phyloP scores from a whole-genome alignment of 2,329 filamentous ascomycete species.

The Fonsecaea monophora region DNA sequence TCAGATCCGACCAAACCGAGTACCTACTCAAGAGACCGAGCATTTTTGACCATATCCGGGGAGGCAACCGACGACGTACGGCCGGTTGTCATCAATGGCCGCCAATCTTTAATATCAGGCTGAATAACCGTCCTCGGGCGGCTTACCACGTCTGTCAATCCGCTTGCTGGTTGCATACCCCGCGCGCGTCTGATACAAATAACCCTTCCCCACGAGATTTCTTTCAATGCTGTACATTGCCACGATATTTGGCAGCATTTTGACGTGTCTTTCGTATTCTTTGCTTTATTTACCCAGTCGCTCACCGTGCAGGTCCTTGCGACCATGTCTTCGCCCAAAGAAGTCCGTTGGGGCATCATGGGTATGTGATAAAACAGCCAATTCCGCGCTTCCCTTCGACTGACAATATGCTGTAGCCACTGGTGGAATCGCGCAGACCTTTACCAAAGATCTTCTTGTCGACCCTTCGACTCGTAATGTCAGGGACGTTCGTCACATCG shows the following conservation, averaged over 20 bases:
- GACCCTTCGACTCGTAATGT: slow-evolving; percentile 74
- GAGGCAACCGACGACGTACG: background rate
- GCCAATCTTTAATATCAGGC: slow-evolving; percentile 26
- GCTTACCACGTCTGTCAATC: slow-evolving; percentile 13
- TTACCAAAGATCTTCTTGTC: slow-evolving; percentile 78
- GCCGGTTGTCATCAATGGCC: background rate
- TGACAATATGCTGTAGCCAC: slow-evolving; percentile 46
- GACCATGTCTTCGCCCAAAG: slow-evolving; percentile 28
- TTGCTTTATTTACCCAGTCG: background rate
- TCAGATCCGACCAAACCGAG: slow-evolving; percentile 6
- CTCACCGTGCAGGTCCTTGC: background rate
- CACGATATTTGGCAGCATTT: background rate
- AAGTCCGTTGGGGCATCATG: slow-evolving; percentile 39
- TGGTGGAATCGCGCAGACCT: slow-evolving; percentile 58
- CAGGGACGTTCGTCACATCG: slow-evolving; percentile 74
- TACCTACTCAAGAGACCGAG: background rate
- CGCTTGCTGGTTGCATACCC: slow-evolving; percentile 2
- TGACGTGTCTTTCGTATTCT: background rate
- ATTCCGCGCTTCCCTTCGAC: background rate
- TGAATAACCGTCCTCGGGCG: slow-evolving; percentile 26
- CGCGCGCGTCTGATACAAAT: slow-evolving; percentile 10
- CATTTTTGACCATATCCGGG: background rate
- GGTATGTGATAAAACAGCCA: slow-evolving; percentile 22
- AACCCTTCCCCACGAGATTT: background rate
- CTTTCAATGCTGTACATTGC: background rate